A percentile compares a stretch with the other conserved stretches of the same genome.
These are phyloP conservation scores for Trapa bicornis DNA, from an alignment of 345 rosid species.

Conservation along the genomic window DNA sequence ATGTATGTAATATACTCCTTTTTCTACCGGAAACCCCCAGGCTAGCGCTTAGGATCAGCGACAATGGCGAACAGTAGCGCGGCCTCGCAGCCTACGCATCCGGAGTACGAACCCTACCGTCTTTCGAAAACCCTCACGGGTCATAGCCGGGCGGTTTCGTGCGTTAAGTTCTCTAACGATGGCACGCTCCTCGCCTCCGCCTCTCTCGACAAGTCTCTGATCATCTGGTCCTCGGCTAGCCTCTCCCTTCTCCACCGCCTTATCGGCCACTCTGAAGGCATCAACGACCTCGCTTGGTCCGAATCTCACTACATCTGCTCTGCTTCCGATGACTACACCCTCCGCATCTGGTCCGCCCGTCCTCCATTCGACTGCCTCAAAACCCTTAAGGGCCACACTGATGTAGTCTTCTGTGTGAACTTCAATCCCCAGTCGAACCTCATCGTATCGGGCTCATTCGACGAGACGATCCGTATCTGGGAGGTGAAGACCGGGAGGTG, in stretches of 20 bases:
- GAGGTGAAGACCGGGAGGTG: conserved; percentile 85
- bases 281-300: conserved; percentile 87
- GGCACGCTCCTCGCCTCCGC: conserved; percentile 80
- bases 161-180: conserved; percentile 87
- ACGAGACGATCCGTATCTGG: conserved; percentile 83
- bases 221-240: conserved; percentile 57
- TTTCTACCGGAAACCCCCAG: too few relatives aligned
- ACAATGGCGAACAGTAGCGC: conserved; percentile 15
- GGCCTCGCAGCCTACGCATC: conserved; percentile 13
- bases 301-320: conserved; percentile 95
- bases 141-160: conserved; percentile 65
- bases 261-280: conserved; percentile 66
- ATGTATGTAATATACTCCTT: too few relatives aligned
- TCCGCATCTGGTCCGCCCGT: conserved; percentile 93
- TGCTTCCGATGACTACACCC: conserved; percentile 80
- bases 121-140: conserved; percentile 45
- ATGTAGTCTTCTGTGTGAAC: conserved; percentile 77
- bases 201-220: conserved; percentile 72
- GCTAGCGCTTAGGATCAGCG: not conserved
- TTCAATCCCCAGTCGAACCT: conserved; percentile 80
- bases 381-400: conserved; percentile 66
- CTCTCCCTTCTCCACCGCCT: conserved; percentile 49
- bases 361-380: conserved; percentile 77
- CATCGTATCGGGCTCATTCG: conserved; percentile 77
- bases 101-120: conserved; percentile 47